Evolutionary conservation across 2,329 filamentous ascomycete species (phyloP), one percentile per base, ranked within the genome.

Genomic region (Achaetomium macrosporum): DNA sequence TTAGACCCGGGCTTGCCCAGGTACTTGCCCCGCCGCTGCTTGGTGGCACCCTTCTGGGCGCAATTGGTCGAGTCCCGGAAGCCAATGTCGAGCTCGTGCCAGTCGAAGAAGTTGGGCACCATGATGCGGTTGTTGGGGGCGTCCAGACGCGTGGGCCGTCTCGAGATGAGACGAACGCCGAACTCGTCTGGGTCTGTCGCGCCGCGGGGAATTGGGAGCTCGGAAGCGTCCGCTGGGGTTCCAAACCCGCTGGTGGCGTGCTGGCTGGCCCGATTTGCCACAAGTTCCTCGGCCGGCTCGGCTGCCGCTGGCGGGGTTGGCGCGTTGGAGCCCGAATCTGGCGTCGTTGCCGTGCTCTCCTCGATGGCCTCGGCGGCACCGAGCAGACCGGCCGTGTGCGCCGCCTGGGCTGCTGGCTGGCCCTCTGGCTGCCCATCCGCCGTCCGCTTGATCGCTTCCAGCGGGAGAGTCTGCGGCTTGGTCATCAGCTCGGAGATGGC

Each of bases 1-100:
- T 74, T 75, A 42, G 74, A 76, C 61, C 81, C 79, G 36, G 79
- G 78, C 29, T 71, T 74, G 57, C 76, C 71, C 43, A 80, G 69
- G 59, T 75, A 82, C 62, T 74, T 76, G 60, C 78, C 78, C 46
- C 79, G 72, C 55, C 76, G 75, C 13, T 73, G 72, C 58, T 72
- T 73, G 33, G 74, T 80, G 43, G 77, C 76, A 19, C 76, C 76
- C 52, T 78, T 76, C 54, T 71, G 72, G 30, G 75, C 73, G 58
- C 79, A 77, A 54, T 83, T 83, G 55, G 74, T 74, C 4, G 77
- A 79, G 60, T 83, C 80, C 19, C 77, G 73, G 64, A 81, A 83
- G 13, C 80, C 80, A 55, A 83, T 83, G 61, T 83, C 78, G 53
- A 74, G 69, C 9, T 76, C 68, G 36, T 77, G 71, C 51, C 74